These are phyloP conservation scores for Pseudopyrenochaeta lycopersici DNA, from an alignment of 2,329 filamentous ascomycete species.

Conservation along the genomic window DNA sequence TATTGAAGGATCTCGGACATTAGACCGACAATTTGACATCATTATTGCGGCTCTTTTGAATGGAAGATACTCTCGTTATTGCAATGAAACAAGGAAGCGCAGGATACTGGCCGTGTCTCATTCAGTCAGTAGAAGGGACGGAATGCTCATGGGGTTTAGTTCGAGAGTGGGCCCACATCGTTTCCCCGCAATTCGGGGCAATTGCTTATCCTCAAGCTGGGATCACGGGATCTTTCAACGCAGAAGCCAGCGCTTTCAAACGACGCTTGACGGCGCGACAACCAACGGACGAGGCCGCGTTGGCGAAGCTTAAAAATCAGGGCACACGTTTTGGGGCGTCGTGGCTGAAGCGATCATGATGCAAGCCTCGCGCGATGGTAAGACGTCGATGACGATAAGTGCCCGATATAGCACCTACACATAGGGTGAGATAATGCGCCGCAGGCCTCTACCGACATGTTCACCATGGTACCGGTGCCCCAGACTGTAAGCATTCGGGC, in stretches of 20 bases:
- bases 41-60: not conserved
- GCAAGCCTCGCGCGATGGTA: not conserved
- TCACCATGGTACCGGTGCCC: not conserved
- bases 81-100: no score
- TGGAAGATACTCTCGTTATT: no score
- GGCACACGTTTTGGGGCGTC: not conserved
- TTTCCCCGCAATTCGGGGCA: conserved; percentile 1
- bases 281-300: not conserved
- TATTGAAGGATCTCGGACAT: not conserved
- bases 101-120: no score
- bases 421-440: conserved; percentile 24
- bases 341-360: conserved; percentile 2
- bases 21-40: not conserved
- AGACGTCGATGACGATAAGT: conserved; percentile 11
- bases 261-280: not conserved
- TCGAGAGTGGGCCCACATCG: not conserved
- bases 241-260: not conserved
- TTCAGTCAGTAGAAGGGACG: not conserved
- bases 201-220: not conserved
- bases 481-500: not conserved
- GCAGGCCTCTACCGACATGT: not conserved
- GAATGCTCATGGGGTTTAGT: not conserved
- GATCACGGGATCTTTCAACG: not conserved
- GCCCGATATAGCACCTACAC: conserved; percentile 8
- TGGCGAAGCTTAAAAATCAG: not conserved